Evolutionary conservation across 345 rosid species (phyloP).

Genomic region (Streptanthus diversifolius): DNA sequence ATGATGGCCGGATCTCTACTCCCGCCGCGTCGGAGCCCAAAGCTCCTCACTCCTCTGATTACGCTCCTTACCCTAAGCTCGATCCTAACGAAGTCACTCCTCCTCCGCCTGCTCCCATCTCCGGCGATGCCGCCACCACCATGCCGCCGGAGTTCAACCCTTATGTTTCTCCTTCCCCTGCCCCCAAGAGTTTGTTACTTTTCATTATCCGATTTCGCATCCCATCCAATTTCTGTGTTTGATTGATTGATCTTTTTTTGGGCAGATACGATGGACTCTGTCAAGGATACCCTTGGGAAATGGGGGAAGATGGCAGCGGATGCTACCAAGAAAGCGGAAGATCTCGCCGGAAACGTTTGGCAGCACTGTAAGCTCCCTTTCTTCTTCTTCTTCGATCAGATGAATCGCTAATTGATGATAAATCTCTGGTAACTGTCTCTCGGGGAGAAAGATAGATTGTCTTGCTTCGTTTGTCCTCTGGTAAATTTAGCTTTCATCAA

Average conservation of each 20-base stretch:
- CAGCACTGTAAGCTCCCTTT: constrained; percentile 58
- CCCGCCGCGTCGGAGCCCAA: constrained; percentile 21
- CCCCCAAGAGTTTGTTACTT: constrained; percentile 47
- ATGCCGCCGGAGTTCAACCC: constrained; percentile 88
- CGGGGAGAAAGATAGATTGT: not conserved
- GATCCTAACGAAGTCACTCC: constrained; percentile 75
- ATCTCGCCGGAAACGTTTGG: constrained; percentile 90
- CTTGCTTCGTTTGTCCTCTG: not conserved
- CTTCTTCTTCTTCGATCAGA: not conserved
- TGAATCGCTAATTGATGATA: not conserved
- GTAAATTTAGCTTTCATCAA: not conserved
- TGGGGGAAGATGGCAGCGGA: constrained; percentile 92
- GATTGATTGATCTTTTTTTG: not conserved
- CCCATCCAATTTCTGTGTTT: not conserved
- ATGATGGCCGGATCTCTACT: constrained; percentile 19
- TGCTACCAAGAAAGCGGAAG: constrained; percentile 89
- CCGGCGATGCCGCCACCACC: constrained; percentile 53
- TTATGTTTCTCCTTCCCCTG: constrained; percentile 62
- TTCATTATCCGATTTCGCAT: not conserved
- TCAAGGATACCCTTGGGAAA: constrained; percentile 78
- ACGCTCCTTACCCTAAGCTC: constrained; percentile 87
- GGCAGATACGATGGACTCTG: constrained; percentile 71
- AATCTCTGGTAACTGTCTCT: not conserved
- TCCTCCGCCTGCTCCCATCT: constrained; percentile 50
- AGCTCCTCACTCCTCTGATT: constrained; percentile 54